Conservation (phyloP, 768 basidiomycete species). For the Trametes elegans region DNA sequence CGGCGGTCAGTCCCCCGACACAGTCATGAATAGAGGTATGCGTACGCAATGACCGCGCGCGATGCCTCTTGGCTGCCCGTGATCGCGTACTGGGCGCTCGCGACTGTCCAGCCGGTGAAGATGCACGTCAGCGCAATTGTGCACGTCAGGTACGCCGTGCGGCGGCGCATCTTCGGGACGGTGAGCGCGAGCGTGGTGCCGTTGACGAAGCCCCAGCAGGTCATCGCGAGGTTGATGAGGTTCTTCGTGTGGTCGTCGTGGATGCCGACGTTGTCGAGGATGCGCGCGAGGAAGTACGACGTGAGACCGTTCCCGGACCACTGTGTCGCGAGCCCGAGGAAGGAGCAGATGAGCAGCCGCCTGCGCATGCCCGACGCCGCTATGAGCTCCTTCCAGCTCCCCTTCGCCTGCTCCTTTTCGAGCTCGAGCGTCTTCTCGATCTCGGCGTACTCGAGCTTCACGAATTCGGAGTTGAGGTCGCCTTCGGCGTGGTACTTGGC, state of each 20-base stretch:
- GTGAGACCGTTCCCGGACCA: constrained; percentile 65
- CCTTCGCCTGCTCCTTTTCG: constrained; percentile 45
- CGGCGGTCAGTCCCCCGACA: neutral
- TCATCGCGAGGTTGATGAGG: constrained; percentile 53
- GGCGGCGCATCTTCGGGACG: constrained; percentile 45
- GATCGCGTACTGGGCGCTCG: constrained; percentile 46
- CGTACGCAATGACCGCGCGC: constrained; percentile 47
- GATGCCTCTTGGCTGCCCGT: constrained; percentile 44
- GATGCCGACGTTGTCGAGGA: constrained; percentile 53
- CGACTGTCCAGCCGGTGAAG: constrained; percentile 55
- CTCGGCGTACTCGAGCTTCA: constrained; percentile 53
- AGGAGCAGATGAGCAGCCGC: constrained; percentile 46
- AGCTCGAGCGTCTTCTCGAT: constrained; percentile 55
- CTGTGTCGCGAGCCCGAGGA: constrained; percentile 57
- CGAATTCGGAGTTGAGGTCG: constrained; percentile 50
- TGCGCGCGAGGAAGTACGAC: constrained; percentile 55
- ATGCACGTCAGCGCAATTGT: constrained; percentile 44
- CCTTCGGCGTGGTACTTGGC: constrained; percentile 63
- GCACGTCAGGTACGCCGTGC: constrained; percentile 48
- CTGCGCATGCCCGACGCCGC: constrained; percentile 50
- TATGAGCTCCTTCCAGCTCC: constrained; percentile 47
- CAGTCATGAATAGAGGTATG: neutral
- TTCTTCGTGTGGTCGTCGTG: constrained; percentile 50
- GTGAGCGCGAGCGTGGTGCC: constrained; percentile 50
- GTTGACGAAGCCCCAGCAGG: constrained; percentile 56